Conservation (phyloP, 2,329 filamentous ascomycete species). For the Esteya vermicola region DNA sequence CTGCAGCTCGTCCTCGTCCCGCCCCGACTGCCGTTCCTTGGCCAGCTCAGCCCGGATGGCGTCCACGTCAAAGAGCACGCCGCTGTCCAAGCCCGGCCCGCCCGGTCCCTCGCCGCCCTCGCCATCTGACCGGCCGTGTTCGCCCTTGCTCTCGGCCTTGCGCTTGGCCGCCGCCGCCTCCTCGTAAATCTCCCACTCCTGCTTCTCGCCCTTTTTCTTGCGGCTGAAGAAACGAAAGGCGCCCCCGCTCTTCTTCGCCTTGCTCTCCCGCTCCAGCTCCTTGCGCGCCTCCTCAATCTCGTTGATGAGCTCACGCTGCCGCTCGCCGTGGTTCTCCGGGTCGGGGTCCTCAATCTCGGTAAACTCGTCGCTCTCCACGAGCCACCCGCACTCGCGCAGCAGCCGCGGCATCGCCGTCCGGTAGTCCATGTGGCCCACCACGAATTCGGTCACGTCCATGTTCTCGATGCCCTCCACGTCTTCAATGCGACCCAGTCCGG, state of each 20-base stretch:
- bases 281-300: conserved; percentile 92
- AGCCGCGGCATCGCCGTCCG: conserved; percentile 81
- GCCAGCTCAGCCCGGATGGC: conserved; percentile 81
- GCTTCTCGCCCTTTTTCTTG: conserved; percentile 67
- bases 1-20: conserved; percentile 12
- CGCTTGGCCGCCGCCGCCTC: conserved; percentile 24
- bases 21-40: conserved; percentile 40
- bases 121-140: conserved; percentile 7
- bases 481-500: conserved; percentile 67
- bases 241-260: conserved; percentile 40
- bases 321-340: conserved; percentile 75
- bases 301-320: conserved; percentile 85
- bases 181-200: conserved; percentile 91
- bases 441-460: conserved; percentile 70
- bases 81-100: conserved; percentile 37
- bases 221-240: conserved; percentile 67
- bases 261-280: conserved; percentile 67
- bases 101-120: conserved; percentile 27
- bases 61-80: conserved; percentile 86
- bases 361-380: conserved; percentile 86
- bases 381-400: conserved; percentile 77
- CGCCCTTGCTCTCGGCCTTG: neutral
- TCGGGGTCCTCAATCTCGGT: conserved; percentile 95
- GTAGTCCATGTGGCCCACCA: conserved; percentile 94
- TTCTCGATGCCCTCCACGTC: conserved; percentile 75